Percentiles rank a stretch among this genome's conserved stretches.
phyloP scores from a whole-genome alignment of 495 filamentous ascomycete species.

The Talaromyces stipitatus region DNA sequence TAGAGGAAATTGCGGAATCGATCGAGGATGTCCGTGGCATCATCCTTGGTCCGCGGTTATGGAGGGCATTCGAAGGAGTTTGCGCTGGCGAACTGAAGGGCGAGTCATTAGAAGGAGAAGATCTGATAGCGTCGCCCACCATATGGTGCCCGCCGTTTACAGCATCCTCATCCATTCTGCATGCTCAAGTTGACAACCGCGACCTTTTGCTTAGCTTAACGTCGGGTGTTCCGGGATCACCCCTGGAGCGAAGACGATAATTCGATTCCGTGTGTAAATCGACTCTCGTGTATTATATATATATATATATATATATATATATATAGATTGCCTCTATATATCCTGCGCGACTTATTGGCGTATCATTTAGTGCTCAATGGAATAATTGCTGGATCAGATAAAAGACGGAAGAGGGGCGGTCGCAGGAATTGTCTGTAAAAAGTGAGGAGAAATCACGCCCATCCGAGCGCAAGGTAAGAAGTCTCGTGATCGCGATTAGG shows the following conservation, averaged over 20 bases:
- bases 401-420: neutral
- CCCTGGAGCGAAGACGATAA: neutral
- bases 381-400: neutral
- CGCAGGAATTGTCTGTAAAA: neutral
- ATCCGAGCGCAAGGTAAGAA: neutral
- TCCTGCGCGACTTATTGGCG: neutral
- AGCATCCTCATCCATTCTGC: constrained; percentile 6
- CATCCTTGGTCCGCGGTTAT: constrained; percentile 32
- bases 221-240: neutral
- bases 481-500: neutral
- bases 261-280: neutral
- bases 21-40: constrained; percentile 84
- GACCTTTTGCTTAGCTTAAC: neutral
- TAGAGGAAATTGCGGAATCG: constrained; percentile 84
- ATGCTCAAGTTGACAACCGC: neutral
- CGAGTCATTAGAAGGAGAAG: constrained; percentile 1
- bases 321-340: neutral
- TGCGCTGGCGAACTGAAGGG: constrained; percentile 7
- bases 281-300: neutral
- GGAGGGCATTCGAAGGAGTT: constrained; percentile 22
- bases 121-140: constrained; percentile 1
- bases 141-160: constrained; percentile 2
- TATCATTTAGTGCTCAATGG: neutral
- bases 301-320: neutral
- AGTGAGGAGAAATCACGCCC: neutral